Evolutionary conservation across 768 basidiomycete genomes (phyloP).

Genomic region (Phanerochaete carnosa): DNA sequence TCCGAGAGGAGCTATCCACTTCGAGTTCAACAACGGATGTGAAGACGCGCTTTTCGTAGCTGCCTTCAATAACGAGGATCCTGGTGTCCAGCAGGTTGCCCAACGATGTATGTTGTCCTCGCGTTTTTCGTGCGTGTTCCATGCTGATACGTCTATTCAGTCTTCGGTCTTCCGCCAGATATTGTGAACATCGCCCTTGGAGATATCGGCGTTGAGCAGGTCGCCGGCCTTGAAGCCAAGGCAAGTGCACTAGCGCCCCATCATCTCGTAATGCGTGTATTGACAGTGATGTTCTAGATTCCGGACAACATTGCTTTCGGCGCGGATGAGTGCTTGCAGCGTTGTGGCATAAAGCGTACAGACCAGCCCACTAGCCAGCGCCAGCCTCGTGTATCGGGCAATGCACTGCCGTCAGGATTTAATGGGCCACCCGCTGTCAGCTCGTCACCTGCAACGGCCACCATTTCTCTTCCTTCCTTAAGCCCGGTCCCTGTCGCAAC

Average conservation of each 20-base stretch:
- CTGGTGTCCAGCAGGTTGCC: constrained; percentile 22
- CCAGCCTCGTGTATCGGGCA: constrained; percentile 22
- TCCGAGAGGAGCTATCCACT: constrained; percentile 28
- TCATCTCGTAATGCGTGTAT: not conserved
- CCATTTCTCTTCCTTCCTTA: not conserved
- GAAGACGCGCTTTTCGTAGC: constrained; percentile 27
- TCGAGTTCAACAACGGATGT: constrained; percentile 27
- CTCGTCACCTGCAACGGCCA: constrained; percentile 2
- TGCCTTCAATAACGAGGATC: constrained; percentile 27
- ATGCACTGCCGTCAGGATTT: constrained; percentile 21
- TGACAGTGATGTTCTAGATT: constrained; percentile 16
- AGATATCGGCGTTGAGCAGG: constrained; percentile 25
- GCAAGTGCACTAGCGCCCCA: constrained; percentile 2
- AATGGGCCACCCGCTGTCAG: constrained; percentile 3
- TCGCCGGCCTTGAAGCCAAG: constrained; percentile 21
- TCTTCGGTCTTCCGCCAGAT: constrained; percentile 26
- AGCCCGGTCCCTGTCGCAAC: not conserved
- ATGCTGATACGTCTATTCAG: constrained; percentile 1
- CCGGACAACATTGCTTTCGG: constrained; percentile 29
- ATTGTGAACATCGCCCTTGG: constrained; percentile 27
- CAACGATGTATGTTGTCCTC: constrained; percentile 23
- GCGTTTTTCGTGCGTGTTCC: not conserved
- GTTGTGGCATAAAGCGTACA: constrained; percentile 22
- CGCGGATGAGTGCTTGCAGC: constrained; percentile 22
- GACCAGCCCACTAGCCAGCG: constrained; percentile 23